phyloP scores from a whole-genome alignment of 371 early-diverging fungal species.

The Catenaria anguillulae region DNA sequence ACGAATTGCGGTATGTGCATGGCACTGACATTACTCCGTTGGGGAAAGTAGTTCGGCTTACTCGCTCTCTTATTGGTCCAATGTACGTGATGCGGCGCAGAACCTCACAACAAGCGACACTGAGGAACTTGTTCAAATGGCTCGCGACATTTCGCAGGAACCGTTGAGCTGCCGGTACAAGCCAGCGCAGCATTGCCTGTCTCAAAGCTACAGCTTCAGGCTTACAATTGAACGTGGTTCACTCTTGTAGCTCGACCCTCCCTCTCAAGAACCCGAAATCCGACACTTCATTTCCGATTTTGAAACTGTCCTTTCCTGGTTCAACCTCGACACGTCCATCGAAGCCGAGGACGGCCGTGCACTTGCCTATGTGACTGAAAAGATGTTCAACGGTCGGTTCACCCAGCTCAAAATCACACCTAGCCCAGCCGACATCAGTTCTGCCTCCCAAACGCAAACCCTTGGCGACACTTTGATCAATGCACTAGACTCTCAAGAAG shows the following conservation, averaged over 20 bases:
- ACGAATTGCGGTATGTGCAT: neutral
- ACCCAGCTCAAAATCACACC: neutral
- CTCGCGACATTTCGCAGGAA: too few relatives aligned
- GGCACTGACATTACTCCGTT: neutral
- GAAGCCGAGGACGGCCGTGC: conserved; percentile 33
- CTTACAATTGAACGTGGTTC: neutral
- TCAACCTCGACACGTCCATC: conserved; percentile 23
- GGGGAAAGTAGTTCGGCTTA: neutral
- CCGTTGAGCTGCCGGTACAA: neutral
- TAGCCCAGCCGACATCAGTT: neutral
- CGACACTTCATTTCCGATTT: conserved; percentile 34
- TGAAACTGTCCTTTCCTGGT: conserved; percentile 24
- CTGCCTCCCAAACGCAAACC: neutral
- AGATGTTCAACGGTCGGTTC: conserved; percentile 18
- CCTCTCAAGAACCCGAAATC: conserved; percentile 14
- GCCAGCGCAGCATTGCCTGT: too few relatives aligned
- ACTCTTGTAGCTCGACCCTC: neutral
- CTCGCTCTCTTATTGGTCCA: too few relatives aligned
- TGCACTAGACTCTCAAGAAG: neutral
- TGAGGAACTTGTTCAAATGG: neutral
- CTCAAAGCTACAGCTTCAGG: too few relatives aligned
- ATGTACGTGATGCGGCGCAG: too few relatives aligned
- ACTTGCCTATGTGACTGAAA: conserved; percentile 30
- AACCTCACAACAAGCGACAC: neutral
- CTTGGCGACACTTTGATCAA: neutral